A percentile compares a stretch with the other conserved stretches of the same genome.
phyloP scores from a whole-genome alignment of 2,329 filamentous ascomycete genomes.

The Pyrenophora tritici-repentis region DNA sequence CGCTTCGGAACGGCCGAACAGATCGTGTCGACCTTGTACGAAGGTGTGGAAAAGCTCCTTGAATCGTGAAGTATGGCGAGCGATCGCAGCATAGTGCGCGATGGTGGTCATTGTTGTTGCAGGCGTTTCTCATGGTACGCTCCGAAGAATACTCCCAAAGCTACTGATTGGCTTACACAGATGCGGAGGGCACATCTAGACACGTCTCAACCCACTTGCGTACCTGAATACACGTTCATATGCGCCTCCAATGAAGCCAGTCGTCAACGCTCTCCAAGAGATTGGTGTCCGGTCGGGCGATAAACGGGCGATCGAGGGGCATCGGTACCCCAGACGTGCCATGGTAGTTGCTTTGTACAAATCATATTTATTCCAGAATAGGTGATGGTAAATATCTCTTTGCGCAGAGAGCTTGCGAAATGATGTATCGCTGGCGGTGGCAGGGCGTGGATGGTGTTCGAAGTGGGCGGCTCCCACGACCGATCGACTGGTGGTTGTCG shows the following conservation, averaged over 20 bases:
- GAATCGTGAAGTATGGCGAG: neutral
- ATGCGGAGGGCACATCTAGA: neutral
- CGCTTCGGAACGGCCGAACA: neutral
- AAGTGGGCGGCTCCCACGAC: slow-evolving; percentile 14
- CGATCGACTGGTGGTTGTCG: slow-evolving; percentile 18
- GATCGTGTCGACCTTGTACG: neutral
- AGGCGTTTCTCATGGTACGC: neutral
- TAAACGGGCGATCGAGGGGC: slow-evolving; percentile 27
- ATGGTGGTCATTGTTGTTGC: neutral
- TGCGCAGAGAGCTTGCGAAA: neutral
- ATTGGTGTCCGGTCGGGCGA: slow-evolving; percentile 7
- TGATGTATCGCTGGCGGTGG: slow-evolving; percentile 1
- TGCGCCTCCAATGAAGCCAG: neutral
- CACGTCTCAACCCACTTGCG: neutral
- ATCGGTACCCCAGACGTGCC: slow-evolving; percentile 12
- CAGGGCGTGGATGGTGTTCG: slow-evolving; percentile 16
- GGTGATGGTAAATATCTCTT: neutral
- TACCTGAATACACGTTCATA: neutral
- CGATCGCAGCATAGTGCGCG: neutral
- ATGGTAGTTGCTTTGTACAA: slow-evolving; percentile 6
- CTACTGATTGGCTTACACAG: slow-evolving; percentile 2
- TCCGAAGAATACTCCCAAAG: slow-evolving; percentile 1
- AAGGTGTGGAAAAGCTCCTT: neutral
- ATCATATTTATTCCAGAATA: neutral
- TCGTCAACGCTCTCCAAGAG: neutral